These are phyloP conservation scores for Dimocarpus longan DNA, from an alignment of 345 rosid genomes.

Conservation along the genomic window DNA sequence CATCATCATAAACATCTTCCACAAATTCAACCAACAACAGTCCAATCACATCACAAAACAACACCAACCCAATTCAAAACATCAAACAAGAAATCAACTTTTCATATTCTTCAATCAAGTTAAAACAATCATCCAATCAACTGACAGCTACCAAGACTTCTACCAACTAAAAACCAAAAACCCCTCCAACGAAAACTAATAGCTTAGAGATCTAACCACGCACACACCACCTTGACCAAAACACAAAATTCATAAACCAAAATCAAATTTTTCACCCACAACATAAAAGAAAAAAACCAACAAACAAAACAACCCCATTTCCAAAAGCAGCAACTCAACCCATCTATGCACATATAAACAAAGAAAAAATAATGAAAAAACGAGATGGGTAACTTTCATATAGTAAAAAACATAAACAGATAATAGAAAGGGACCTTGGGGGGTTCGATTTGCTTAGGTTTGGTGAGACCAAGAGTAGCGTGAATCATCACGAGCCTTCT, in stretches of 20 bases:
- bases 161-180: neutral
- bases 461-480: slow-evolving; percentile 84
- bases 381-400: neutral
- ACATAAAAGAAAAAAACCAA: neutral
- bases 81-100: neutral
- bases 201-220: neutral
- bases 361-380: neutral
- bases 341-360: neutral
- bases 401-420: neutral
- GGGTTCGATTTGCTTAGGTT: slow-evolving; percentile 46
- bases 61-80: neutral
- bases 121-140: neutral
- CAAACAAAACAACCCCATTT: neutral
- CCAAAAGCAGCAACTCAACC: neutral
- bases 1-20: slow-evolving; percentile 11
- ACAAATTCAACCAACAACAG: neutral
- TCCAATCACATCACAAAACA: neutral
- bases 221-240: neutral
- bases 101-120: neutral
- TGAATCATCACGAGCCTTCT: slow-evolving; percentile 46
- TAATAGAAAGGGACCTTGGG: slow-evolving; percentile 51
- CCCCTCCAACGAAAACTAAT: neutral
- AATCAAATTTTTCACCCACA: neutral
- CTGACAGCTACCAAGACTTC: neutral
- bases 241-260: neutral